Percentiles rank a stretch among this genome's conserved stretches.
These are phyloP conservation scores for Pseudofabraea citricarpa DNA, from an alignment of 2,329 filamentous ascomycete genomes.

Conservation along the genomic window DNA sequence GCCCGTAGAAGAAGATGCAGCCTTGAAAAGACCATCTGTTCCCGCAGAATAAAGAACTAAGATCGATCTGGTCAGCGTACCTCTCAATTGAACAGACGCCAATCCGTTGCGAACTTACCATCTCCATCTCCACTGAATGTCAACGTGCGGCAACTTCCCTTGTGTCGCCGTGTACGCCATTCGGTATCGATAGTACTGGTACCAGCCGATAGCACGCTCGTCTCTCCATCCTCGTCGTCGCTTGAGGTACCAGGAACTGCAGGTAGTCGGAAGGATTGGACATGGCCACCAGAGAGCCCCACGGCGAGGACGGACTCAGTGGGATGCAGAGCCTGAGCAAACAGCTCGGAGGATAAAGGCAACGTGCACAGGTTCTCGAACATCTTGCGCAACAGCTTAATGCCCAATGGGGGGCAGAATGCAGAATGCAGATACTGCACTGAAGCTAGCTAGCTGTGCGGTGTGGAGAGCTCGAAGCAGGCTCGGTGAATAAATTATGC, in stretches of 20 bases:
- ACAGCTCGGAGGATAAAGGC: constrained; percentile 80
- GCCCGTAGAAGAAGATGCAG: constrained; percentile 53
- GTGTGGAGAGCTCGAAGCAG: no score
- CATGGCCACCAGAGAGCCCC: constrained; percentile 78
- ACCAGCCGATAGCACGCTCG: constrained; percentile 52
- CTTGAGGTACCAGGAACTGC: constrained; percentile 41
- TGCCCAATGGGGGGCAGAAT: no score
- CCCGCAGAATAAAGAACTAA: constrained; percentile 58
- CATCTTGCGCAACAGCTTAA: no score
- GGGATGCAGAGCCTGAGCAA: constrained; percentile 83
- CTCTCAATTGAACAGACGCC: constrained; percentile 7
- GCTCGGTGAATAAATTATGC: no score
- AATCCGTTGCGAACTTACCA: constrained; percentile 43
- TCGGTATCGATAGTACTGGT: constrained; percentile 73
- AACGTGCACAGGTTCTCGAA: constrained; percentile 83
- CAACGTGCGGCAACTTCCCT: constrained; percentile 84
- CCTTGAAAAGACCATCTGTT: constrained; percentile 52
- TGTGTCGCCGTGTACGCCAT: constrained; percentile 87
- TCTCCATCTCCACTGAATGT: constrained; percentile 75
- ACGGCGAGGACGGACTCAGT: constrained; percentile 79
- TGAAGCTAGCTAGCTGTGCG: no score
- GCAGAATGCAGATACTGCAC: no score
- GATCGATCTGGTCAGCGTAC: constrained; percentile 3
- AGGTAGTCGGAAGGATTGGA: constrained; percentile 75
- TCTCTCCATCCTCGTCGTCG: constrained; percentile 46